Evolutionary conservation across 2,329 filamentous ascomycete species (phyloP), one percentile per base, ranked within the genome.

Genomic region (Scorias spongiosa): DNA sequence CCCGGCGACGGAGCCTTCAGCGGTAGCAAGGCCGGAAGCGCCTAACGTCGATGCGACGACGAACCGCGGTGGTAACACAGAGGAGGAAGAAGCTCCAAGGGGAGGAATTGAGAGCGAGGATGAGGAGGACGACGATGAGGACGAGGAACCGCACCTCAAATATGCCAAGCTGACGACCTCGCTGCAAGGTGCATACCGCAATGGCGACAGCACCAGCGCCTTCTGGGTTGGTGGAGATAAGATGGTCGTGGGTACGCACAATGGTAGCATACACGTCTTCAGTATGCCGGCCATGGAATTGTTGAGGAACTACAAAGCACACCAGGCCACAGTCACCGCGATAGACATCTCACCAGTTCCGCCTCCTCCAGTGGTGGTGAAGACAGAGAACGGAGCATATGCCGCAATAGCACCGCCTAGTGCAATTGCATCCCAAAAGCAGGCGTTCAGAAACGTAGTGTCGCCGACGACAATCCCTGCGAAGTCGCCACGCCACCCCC

Each of bases 241-340:
- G 69, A 93, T 96, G 89, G 85, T 95, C 49, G 71, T 93, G 54
- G 91, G 89, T 51, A 95, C 91, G 29, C 89, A 98, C 63, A 94
- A 93, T 66, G 91, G 91, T 55, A 94, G 91, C 57, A 89, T 96
- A 56, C 84, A 98, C 68, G 81, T 94, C 48, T 68, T 95, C 40
- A 81, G 85, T 50, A 65, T 96, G 14, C 88, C 91, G 1, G 76
- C 78, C 5, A 83, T 96, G 58, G 80, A 89, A 51, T 70, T 81
- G 3, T 64, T 98, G 36, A 80, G 86, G 56, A 81, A 84, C 47
- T 98, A 96, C 61, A 85, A 89, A 57, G 89, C 88, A 11, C 93
- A 98, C 59, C 82, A 84, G 9, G 89, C 91, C 37, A 95, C 86
- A 14, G 80, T 96, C 38, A 94, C 89, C 0, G 78, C 78, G 41